phyloP scores from a whole-genome alignment of 495 filamentous ascomycete genomes.

The Podospora anserina region DNA sequence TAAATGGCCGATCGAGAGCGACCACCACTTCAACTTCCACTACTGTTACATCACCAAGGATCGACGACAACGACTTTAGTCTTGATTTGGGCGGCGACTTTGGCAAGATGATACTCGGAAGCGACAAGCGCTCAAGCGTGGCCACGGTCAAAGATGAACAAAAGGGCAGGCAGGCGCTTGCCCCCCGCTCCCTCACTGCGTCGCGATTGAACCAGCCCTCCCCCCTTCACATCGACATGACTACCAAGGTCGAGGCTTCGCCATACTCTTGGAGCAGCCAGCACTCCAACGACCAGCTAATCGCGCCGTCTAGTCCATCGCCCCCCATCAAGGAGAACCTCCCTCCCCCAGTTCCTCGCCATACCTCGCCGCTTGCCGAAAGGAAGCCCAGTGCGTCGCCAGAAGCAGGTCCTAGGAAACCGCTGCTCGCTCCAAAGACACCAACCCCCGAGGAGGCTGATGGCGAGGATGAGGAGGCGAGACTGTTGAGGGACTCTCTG shows the following conservation, averaged over 20 bases:
- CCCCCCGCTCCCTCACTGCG: slow-evolving; percentile 36
- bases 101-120: slow-evolving; percentile 62
- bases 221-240: slow-evolving; percentile 58
- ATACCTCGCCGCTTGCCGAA: slow-evolving; percentile 26
- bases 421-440: slow-evolving; percentile 44
- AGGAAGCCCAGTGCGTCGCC: slow-evolving; percentile 22
- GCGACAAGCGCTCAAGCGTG: slow-evolving; percentile 55
- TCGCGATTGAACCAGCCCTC: slow-evolving; percentile 48
- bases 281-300: slow-evolving; percentile 60
- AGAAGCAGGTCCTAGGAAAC: slow-evolving; percentile 47
- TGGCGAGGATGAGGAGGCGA: slow-evolving; percentile 67
- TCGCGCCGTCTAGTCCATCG: slow-evolving; percentile 42
- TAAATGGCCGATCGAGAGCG: slow-evolving; percentile 40
- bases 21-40: slow-evolving; percentile 53
- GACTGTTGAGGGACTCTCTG: slow-evolving; percentile 61
- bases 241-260: slow-evolving; percentile 53
- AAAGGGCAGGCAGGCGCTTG: slow-evolving; percentile 27
- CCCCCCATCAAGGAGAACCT: slow-evolving; percentile 28
- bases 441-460: slow-evolving; percentile 41
- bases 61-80: slow-evolving; percentile 59
- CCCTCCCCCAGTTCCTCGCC: slow-evolving; percentile 36
- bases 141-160: slow-evolving; percentile 39
- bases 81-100: slow-evolving; percentile 61
- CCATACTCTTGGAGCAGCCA: slow-evolving; percentile 69
- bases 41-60: slow-evolving; percentile 67